Conservation (phyloP, 257 asterid species). For the Solanum lycopersicoides region DNA sequence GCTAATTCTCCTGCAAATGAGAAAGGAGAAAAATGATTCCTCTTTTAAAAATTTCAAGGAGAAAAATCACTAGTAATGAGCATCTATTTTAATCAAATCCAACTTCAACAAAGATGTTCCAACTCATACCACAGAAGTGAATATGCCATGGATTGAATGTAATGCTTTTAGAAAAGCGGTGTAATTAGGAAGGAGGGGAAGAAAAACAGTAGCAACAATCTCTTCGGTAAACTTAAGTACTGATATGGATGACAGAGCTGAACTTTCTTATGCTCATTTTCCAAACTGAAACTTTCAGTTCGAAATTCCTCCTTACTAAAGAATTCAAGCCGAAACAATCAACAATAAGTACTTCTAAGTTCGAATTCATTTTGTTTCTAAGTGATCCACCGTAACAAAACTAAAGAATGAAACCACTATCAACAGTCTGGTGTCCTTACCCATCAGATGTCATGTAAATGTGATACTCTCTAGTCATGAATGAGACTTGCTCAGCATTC, state of each 20-base stretch:
- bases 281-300: background rate
- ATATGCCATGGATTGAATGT: background rate
- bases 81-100: background rate
- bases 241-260: background rate
- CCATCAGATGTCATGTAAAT: slow-evolving; percentile 90
- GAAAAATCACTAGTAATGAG: background rate
- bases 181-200: background rate
- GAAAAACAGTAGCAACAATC: background rate
- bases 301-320: background rate
- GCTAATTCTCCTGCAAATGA: slow-evolving; percentile 67
- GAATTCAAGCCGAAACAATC: background rate
- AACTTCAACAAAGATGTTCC: background rate
- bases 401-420: background rate
- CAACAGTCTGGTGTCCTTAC: slow-evolving; percentile 18
- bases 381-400: background rate
- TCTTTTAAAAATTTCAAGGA: background rate
- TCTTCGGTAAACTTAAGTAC: background rate
- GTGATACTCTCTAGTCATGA: slow-evolving; percentile 75
- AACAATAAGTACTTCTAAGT: background rate
- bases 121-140: background rate
- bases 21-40: background rate
- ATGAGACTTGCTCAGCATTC: slow-evolving; percentile 56
- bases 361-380: background rate
- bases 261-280: background rate
- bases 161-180: background rate